phyloP scores from a whole-genome alignment of 73 alveolate genomes.

The Paramecium bursaria region DNA sequence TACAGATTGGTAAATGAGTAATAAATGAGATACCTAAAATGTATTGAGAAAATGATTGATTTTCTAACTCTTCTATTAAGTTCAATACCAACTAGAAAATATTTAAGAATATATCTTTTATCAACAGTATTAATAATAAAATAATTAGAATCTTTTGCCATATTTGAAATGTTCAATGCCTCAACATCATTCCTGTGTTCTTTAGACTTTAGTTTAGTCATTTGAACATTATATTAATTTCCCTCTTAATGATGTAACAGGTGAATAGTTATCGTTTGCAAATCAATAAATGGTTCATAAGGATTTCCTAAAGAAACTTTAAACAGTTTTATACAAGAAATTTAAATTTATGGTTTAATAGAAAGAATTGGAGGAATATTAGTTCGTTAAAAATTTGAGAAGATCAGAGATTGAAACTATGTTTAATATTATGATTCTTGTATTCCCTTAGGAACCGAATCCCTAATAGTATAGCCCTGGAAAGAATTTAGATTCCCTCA shows the following conservation, averaged over 20 bases:
- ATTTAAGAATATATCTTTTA: slow-evolving; percentile 10
- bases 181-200: slow-evolving; percentile 48
- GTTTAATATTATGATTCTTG: slow-evolving; percentile 19
- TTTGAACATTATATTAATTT: slow-evolving; percentile 46
- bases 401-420: slow-evolving; percentile 40
- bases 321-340: slow-evolving; percentile 40
- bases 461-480: slow-evolving; percentile 52
- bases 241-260: slow-evolving; percentile 40
- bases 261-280: slow-evolving; percentile 7
- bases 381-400: slow-evolving; percentile 45
- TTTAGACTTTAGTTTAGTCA: slow-evolving; percentile 29
- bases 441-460: slow-evolving; percentile 12
- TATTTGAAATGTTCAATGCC: slow-evolving; percentile 44
- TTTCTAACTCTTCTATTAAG: slow-evolving; percentile 32
- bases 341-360: slow-evolving; percentile 40
- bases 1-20: slow-evolving; percentile 13
- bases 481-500: slow-evolving; percentile 29
- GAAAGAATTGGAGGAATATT: slow-evolving; percentile 51
- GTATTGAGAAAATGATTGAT: slow-evolving; percentile 43
- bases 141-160: slow-evolving; percentile 38
- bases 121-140: too few relatives aligned
- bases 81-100: slow-evolving; percentile 48
- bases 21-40: slow-evolving; percentile 40
- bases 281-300: slow-evolving; percentile 30
- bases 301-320: slow-evolving; percentile 44